Evolutionary conservation across 208 protist genomes (phyloP), one percentile per base, ranked within the genome.

Genomic region (Wallacemonas rigidus): DNA sequence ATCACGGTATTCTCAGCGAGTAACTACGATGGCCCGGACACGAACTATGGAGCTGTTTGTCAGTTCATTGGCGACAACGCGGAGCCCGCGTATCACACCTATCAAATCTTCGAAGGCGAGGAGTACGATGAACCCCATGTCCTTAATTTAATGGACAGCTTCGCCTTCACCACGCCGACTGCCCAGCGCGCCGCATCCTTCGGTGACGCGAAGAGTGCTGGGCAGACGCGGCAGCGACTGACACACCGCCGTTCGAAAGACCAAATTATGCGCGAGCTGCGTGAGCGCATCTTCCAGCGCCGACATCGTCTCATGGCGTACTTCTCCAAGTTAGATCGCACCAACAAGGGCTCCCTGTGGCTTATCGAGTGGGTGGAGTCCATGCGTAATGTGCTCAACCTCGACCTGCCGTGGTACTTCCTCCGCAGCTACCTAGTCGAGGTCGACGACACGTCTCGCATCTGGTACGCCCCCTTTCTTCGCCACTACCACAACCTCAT

Each of bases 1-100:
- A 89, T 99, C 71, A 99, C 98, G 36, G 83, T 99, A 58, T 99
- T 99, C 83, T 98, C 93, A n/a, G 98, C 98, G 9, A 98, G 97
- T 68, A 99, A 99, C 80, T 99, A 99, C 83, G 98, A 98, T 75
- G 97, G 97, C 9, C 91, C 94, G 11, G 89, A 92, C 63, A 90
- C 83, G 54, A 95, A 97, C 78, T 86, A 88, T 67, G 92, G 92
- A 69, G 77, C 87, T 53, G 79, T 85, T 63, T 88, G 83, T 68
- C 85, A 85, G 62, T 90, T 96, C 72, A 86, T 93, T 50, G 86
- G 83, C 35, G 85, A 94, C 78, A 84, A 83, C 74, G 62, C 75
- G 36, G 83, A 93, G 51, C 87, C 89, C 15, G 76, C 79, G 14
- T 96, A 85, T 72, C 83, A 94, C 77, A 89, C 84, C 4, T 95